phyloP scores from a whole-genome alignment of 306 rosid species.

The Glycyrrhiza uralensis region DNA sequence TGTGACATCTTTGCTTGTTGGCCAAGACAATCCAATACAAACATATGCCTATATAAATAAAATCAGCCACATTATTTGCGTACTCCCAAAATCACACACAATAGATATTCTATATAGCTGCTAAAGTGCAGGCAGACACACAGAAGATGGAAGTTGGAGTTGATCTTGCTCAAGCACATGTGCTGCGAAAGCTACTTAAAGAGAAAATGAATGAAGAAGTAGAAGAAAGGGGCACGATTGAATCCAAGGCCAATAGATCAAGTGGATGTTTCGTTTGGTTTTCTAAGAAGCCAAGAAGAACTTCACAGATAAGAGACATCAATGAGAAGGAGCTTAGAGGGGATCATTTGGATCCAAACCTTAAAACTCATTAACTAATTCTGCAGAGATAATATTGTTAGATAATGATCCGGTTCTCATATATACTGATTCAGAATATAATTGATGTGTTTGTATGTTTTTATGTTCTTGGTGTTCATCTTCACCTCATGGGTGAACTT shows the following conservation, averaged over 20 bases:
- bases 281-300: background rate
- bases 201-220: conserved; percentile 20
- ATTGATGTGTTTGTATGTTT: background rate
- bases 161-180: conserved; percentile 32
- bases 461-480: background rate
- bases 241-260: background rate
- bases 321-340: background rate
- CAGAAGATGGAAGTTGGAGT: conserved; percentile 12
- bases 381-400: background rate
- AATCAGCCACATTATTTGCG: background rate
- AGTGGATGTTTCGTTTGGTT: conserved; percentile 30
- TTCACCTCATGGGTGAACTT: background rate
- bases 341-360: background rate
- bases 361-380: background rate
- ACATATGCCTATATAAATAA: conserved; percentile 11
- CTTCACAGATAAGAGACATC: background rate
- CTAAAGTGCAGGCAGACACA: background rate
- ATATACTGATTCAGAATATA: background rate
- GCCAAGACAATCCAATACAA: conserved; percentile 9
- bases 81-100: background rate
- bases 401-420: background rate
- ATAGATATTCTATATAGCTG: background rate
- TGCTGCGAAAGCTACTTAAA: background rate
- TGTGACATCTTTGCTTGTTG: background rate
- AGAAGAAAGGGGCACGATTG: background rate